phyloP scores from a whole-genome alignment of 352 stramenopile species.

The Phytophthora citrophthora region DNA sequence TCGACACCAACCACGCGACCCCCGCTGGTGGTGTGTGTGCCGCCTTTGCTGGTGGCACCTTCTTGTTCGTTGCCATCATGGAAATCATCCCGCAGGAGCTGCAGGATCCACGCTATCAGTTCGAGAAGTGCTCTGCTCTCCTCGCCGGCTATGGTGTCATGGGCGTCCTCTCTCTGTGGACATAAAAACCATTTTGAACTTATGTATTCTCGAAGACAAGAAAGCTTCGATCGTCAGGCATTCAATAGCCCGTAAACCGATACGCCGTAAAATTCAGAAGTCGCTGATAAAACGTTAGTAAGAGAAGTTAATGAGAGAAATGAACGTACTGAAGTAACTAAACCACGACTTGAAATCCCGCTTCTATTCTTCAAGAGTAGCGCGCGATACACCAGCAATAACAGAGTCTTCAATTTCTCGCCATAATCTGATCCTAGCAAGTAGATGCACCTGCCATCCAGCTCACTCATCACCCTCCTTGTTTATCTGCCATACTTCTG shows the following conservation, averaged over 20 bases:
- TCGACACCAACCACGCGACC: conserved; percentile 48
- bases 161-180: conserved; percentile 77
- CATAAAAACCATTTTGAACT: conserved; percentile 37
- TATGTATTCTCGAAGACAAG: conserved; percentile 38
- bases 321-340: conserved; percentile 35
- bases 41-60: conserved; percentile 80
- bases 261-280: conserved; percentile 19
- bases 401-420: conserved; percentile 1
- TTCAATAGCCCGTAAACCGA: conserved; percentile 28
- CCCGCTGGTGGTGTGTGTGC: conserved; percentile 68
- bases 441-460: conserved; percentile 1
- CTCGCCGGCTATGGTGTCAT: conserved; percentile 66
- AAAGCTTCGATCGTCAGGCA: conserved; percentile 24
- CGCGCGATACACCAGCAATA: conserved; percentile 1
- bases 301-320: conserved; percentile 32
- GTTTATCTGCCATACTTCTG: conserved; percentile 94
- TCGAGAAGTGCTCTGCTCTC: conserved; percentile 62
- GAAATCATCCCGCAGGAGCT: conserved; percentile 87
- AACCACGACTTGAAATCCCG: conserved; percentile 1
- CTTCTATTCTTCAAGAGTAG: conserved; percentile 9
- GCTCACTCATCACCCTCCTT: not conserved
- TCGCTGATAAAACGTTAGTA: conserved; percentile 36
- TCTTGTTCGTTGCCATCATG: conserved; percentile 83
- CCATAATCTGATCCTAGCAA: conserved; percentile 11
- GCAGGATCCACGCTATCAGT: conserved; percentile 53